Base-by-base conservation (phyloP, 805 yeast species). In the Starmerella sp. region DNA sequence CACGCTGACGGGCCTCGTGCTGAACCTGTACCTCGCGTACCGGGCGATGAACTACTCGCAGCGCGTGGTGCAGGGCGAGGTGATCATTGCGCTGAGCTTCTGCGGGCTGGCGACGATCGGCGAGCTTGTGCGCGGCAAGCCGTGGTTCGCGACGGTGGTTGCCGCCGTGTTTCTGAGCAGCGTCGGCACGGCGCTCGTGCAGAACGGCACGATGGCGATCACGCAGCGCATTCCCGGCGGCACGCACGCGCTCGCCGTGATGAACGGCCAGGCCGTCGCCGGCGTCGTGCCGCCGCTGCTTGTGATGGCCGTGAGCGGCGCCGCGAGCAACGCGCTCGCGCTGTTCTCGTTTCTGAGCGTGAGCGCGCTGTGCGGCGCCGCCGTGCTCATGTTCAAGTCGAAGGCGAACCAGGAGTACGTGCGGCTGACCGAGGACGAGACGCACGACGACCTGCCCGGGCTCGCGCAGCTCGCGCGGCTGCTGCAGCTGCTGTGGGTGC, bases 251-350 rank as follows among this genome's bases (percentile, higher is more conserved):
- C 57, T 64, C n/a, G 95, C 86, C 0, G 84, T 84, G 1, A 86
- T 93, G 84, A 90, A 90, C 3, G 98, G 98, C 1, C 96, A 91
- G 68, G 96, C 95, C 0, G 72, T 91, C 15, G 88, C 97, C 0
- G 98, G 98, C 2, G 95, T 93, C 0, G 71, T 91, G 37, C 97
- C 98, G 2, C 81, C 96, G 0, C 66, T 85, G 17, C 82, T 84
- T 13, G 77, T 80, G 61, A 82, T 81, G 57, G 56, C 77, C 10
- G 78, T 84, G 13, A 30, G 56, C 42, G 10, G 80, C 63, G 78
- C 79, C 43, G 48, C 48, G 29, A 36, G 17, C 8, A n/a, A 84
- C 6, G 72, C 81, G 54, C 71, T 82, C 0, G 69, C 80, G 36
- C 60, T 67, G 1, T 62, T 76, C 44, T 71, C 79, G 22, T 61